Evolutionary conservation across 345 rosid genomes (phyloP), one percentile per base, ranked within the genome.

Genomic region (Gossypium stocksii): DNA sequence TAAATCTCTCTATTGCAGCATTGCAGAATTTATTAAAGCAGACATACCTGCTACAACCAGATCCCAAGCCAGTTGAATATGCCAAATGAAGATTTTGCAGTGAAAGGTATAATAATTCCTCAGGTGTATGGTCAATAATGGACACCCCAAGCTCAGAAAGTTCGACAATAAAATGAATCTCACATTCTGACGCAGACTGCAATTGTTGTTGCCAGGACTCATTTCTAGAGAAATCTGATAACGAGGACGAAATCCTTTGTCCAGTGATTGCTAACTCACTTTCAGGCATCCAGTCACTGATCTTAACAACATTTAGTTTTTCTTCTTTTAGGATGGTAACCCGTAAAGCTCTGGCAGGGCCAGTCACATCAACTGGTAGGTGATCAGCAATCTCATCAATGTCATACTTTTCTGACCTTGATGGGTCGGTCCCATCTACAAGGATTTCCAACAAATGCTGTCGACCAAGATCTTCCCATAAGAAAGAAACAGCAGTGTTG

Each of bases 241-340:
- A 54, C 14, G 85, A 76, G 25, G 87, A 73, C 49, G 85, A 65
- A 56, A 74, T 79, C 79, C 81, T 80, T 77, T 73, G 70, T 72
- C 78, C 71, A 79, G 76, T 76, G 56, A 80, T 67, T 62, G 83
- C 79, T 48, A 84, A 51, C 74, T 91, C 98, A 83, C 82, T 81
- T 84, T 90, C 97, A 58, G 98, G 99, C 98, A 91, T 86, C 97
- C 91, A 93, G 83, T 96, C 99, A 82, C 88, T 83, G 84, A 93
- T 85, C 82, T 82, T 89, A 44, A 93, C 84, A 65, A 91, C 82
- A 84, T 93, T 90, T 63, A 83, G 82, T 82, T 85, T 93, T 84
- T 91, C 97, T 79, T 96, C 97, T 83, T 90, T 93, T 43, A 88
- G 51, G 77, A 89, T 80, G 74, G 92, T 88, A 82, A 93, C 89